Evolutionary conservation across 352 stramenopile genomes (phyloP).

Genomic region (Globisporangium acanthophoron): DNA sequence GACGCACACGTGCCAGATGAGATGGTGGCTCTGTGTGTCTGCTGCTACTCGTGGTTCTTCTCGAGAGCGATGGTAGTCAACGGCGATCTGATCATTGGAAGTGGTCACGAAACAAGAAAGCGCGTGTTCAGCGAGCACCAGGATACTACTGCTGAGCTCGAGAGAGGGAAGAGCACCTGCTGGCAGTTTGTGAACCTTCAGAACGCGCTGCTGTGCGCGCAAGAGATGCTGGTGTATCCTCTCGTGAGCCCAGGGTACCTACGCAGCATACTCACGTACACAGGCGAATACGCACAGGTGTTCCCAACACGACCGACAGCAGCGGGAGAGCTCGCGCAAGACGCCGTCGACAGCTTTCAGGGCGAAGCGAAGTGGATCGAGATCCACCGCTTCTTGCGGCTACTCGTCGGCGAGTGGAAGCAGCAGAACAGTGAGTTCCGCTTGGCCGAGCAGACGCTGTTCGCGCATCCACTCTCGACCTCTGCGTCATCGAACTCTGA

Average conservation of each 20-base stretch:
- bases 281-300: constrained; percentile 46
- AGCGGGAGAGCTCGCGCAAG: not conserved
- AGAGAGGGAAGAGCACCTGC: constrained; percentile 22
- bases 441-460: constrained; percentile 39
- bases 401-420: constrained; percentile 69
- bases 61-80: constrained; percentile 55
- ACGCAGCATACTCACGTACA: constrained; percentile 45
- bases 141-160: constrained; percentile 2
- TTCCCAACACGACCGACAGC: constrained; percentile 1
- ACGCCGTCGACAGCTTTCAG: not conserved
- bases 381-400: constrained; percentile 52
- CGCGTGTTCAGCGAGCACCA: not conserved
- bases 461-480: constrained; percentile 23
- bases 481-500: not conserved
- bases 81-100: constrained; percentile 22
- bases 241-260: constrained; percentile 59
- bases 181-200: constrained; percentile 60
- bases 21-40: constrained; percentile 52
- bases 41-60: constrained; percentile 54
- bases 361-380: constrained; percentile 39
- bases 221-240: constrained; percentile 68
- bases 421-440: constrained; percentile 57
- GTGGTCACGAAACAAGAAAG: not conserved
- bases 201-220: constrained; percentile 50
- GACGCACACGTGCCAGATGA: constrained; percentile 35